These are phyloP conservation scores for Chrysosporium queenslandicum DNA, from an alignment of 2,329 filamentous ascomycete species.

Conservation along the genomic window DNA sequence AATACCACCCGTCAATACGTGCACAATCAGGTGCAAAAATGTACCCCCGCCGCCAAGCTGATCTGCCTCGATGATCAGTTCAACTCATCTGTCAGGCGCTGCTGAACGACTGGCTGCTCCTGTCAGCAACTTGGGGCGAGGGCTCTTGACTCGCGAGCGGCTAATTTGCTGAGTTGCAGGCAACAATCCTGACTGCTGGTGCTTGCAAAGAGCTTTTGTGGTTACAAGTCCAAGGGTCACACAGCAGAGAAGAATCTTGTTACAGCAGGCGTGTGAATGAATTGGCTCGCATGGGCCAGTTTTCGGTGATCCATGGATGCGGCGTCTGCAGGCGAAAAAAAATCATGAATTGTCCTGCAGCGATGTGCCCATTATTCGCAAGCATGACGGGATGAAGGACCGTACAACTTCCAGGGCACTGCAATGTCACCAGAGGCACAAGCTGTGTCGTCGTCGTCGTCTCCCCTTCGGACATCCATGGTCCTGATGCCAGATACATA, in stretches of 20 bases:
- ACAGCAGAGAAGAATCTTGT: neutral
- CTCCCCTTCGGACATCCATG: neutral
- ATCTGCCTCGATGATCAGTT: conserved; percentile 10
- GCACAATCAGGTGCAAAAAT: neutral
- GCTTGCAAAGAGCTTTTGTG: too few species aligned
- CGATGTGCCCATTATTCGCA: conserved; percentile 3
- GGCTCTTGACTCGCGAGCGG: too few species aligned
- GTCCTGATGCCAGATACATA: neutral
- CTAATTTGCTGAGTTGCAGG: neutral
- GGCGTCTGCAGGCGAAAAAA: neutral
- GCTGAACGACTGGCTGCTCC: too few species aligned
- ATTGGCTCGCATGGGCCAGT: neutral
- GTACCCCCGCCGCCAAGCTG: conserved; percentile 2
- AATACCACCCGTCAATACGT: neutral
- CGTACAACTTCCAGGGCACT: neutral
- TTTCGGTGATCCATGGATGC: neutral
- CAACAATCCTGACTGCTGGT: neutral
- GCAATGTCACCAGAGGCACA: conserved; percentile 1
- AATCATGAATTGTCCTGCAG: neutral
- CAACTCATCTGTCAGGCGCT: neutral
- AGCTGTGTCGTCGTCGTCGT: neutral
- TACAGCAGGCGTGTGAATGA: neutral
- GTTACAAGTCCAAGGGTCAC: neutral
- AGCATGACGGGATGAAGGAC: neutral
- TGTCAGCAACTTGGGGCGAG: too few species aligned